phyloP scores from a whole-genome alignment of 345 rosid genomes.

The Populus nigra region DNA sequence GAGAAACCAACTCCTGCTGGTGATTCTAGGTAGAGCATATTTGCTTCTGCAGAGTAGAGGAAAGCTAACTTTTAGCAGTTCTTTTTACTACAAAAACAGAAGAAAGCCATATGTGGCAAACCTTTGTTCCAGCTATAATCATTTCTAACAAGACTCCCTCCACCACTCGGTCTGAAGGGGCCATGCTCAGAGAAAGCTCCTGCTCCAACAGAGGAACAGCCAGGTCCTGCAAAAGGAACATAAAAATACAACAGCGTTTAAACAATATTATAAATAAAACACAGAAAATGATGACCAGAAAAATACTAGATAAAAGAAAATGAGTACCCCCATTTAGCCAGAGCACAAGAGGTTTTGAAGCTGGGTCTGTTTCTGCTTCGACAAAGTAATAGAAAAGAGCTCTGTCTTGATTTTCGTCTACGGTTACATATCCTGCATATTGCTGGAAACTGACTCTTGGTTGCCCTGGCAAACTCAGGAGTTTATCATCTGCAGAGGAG shows the following conservation, averaged over 20 bases:
- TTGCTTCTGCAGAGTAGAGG: constrained; percentile 1
- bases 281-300: no score
- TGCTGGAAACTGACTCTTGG: constrained; percentile 15
- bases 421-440: constrained; percentile 12
- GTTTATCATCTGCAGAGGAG: neutral
- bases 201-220: constrained; percentile 25
- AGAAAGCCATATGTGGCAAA: neutral
- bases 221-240: constrained; percentile 13
- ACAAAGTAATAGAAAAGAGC: constrained; percentile 19
- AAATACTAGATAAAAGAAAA: neutral
- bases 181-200: constrained; percentile 29
- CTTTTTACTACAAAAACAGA: neutral
- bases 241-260: neutral
- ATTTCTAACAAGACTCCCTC: constrained; percentile 5
- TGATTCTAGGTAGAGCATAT: constrained; percentile 8
- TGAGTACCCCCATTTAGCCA: constrained; percentile 19
- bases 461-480: constrained; percentile 18
- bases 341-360: constrained; percentile 21
- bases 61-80: neutral
- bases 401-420: constrained; percentile 4
- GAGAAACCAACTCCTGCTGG: constrained; percentile 10
- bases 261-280: neutral
- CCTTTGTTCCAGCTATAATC: constrained; percentile 29
- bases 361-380: constrained; percentile 10
- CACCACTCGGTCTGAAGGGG: constrained; percentile 18